Base-by-base conservation (phyloP, 2,329 filamentous ascomycete species). In the Neopestalotiopsis rosae region DNA sequence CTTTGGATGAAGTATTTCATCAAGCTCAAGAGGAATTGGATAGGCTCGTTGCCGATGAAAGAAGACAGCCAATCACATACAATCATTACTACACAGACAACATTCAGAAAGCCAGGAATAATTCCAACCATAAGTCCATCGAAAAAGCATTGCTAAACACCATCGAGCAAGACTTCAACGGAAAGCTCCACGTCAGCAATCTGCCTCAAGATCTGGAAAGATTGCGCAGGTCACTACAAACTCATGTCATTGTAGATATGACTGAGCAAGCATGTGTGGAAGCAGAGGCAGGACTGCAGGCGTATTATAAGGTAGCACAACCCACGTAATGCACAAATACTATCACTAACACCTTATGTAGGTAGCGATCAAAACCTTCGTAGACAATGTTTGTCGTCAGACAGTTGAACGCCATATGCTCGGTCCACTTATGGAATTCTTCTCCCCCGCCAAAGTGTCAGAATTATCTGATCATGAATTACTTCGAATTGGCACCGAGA, bases 31-130 rank as follows among this genome's bases (percentile, higher is more conserved):
- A 65, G 14, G 76, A 78, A 59, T 70, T 78, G 4, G 49, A 71
- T 20, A 72, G 65, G 7, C 32, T 78, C 12, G 61, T 75, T 40
- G 66, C 63, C 9, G 76, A 78, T 65, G 57, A 71, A 52, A 72
- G 61, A 24, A 64, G 65, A 14, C 72, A 73, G 45, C 72, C 74
- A 1, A 74, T 78, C 20, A 77, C 77, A 1, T 78, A 77, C 58
- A 78, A 78, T 58, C 75, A 78, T 56, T 77, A 78, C 61, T 78
- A 72, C 58, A 74, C 72, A 3, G 72, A 78, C 40, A 77, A 72
- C 4, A 68, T 78, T 9, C 70, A 76, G 42, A 72, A 75, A 4
- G 69, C 69, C 7, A 68, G 72, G 20, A 58, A 71, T 20, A 65
- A 24, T 24, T 24, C 24, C 24, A 24, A 24, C 24, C 24, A 24